Base-by-base conservation (phyloP, 140 eudicot genomes). In the Oenanthe javanica region DNA sequence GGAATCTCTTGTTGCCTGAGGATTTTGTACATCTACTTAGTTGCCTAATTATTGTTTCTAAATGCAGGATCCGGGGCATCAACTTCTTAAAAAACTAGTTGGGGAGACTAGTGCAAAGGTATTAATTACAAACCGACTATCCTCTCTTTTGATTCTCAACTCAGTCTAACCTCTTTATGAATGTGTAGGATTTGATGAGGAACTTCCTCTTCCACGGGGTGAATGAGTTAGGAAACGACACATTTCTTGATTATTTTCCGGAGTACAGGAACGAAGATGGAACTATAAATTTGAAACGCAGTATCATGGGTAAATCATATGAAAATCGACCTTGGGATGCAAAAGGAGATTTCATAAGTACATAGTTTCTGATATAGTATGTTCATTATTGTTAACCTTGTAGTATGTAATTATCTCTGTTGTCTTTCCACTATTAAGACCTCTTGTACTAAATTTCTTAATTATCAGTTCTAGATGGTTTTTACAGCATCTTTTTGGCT, bases 1-100 rank as follows among this genome's bases (percentile, higher is more conserved):
- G 71, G 43, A 66, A 69, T 69, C n/a, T 69, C n/a, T 69, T 31
- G 21, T 36, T 36, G 47, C 46, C 16, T 31, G 10, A 69, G 36
- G 47, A 69, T 36, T 36, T 36, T 23, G 46, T 16, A 69, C 74
- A 69, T 69, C 11, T 69, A 63, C 40, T 23, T 23, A 23, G 40
- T 63, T 31, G 36, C 16, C 40, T 61, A 8, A 61, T 61, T 27
- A 61, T 61, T 63, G 27, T 63, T 63, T 63, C 38, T 63, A 25
- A 61, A 61, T 77, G 64, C 87, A 93, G 99, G 99, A 95, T 90
- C 99, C 97, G 57, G 99, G 99, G 45, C 93, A 89, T 79, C 86
- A 82, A 66, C 61, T 95, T 75, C 89, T 95, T 86, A 92, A 79
- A 80, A 87, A 87, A 81, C 82, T 95, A 79, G 66, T 88, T 36